phyloP scores from a whole-genome alignment of 805 yeast genomes.

The Wickerhamiella galacta region DNA sequence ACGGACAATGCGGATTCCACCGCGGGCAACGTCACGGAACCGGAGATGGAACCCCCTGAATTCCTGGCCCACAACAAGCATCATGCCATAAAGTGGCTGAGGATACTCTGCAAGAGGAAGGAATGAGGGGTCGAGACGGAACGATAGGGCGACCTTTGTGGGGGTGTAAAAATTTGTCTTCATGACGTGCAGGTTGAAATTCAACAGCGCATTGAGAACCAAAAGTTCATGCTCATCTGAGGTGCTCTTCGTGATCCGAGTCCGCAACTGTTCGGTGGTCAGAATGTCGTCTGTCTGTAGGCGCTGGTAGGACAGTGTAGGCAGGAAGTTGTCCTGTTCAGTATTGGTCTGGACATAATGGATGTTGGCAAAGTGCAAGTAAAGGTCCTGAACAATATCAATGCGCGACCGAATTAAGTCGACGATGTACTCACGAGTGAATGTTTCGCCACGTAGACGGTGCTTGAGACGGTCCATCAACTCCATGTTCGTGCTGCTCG shows the following conservation, averaged over 20 bases:
- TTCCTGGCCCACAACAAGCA: conserved; percentile 88
- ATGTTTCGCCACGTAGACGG: conserved; percentile 83
- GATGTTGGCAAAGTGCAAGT: conserved; percentile 77
- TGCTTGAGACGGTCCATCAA: conserved; percentile 66
- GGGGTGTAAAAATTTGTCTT: conserved; percentile 90
- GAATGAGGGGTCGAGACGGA: conserved; percentile 75
- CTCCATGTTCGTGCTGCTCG: conserved; percentile 53
- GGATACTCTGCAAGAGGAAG: conserved; percentile 80
- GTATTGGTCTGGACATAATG: conserved; percentile 54
- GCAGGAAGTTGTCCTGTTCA: conserved; percentile 21
- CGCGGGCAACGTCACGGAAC: conserved; percentile 93
- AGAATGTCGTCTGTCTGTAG: conserved; percentile 59
- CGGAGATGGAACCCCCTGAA: conserved; percentile 95
- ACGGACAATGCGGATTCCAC: conserved; percentile 91
- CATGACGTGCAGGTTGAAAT: conserved; percentile 72
- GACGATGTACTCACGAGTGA: conserved; percentile 66
- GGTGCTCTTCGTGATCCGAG: conserved; percentile 46
- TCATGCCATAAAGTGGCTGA: conserved; percentile 85
- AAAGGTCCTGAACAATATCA: conserved; percentile 62
- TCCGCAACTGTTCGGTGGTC: conserved; percentile 57
- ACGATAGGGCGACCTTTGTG: conserved; percentile 86
- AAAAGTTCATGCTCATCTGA: conserved; percentile 64
- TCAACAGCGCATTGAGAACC: conserved; percentile 65
- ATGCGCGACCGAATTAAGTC: conserved; percentile 58
- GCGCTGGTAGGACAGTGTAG: conserved; percentile 76